These are phyloP conservation scores for Rhynchosporium agropyri DNA, from an alignment of 2,329 filamentous ascomycete genomes.

Conservation along the genomic window DNA sequence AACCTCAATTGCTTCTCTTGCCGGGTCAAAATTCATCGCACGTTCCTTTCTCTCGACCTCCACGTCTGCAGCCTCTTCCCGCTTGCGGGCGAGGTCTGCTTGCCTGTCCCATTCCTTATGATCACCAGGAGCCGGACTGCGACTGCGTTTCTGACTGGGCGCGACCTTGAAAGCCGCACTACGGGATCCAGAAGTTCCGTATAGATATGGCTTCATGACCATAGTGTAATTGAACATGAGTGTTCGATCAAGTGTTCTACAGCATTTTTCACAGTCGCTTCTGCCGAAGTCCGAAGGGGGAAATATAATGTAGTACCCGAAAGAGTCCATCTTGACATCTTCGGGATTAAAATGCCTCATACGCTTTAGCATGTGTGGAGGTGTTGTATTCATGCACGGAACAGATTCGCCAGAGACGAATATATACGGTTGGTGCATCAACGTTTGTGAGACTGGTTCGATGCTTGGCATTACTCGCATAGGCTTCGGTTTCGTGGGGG, in stretches of 20 bases:
- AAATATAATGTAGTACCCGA: slow-evolving; percentile 92
- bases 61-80: slow-evolving; percentile 78
- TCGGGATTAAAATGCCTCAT: slow-evolving; percentile 81
- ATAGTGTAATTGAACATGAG: slow-evolving; percentile 91
- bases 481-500: slow-evolving; percentile 49
- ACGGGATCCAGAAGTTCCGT: slow-evolving; percentile 35
- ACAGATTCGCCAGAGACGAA: slow-evolving; percentile 88
- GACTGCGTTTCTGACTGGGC: slow-evolving; percentile 42
- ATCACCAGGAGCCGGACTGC: slow-evolving; percentile 46
- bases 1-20: slow-evolving; percentile 76
- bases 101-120: slow-evolving; percentile 60
- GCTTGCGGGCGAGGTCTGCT: slow-evolving; percentile 66
- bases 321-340: slow-evolving; percentile 79
- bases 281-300: slow-evolving; percentile 75
- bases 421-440: slow-evolving; percentile 83
- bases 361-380: slow-evolving; percentile 87
- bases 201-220: slow-evolving; percentile 77
- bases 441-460: slow-evolving; percentile 63
- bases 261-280: slow-evolving; percentile 80
- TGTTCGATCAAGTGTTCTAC: slow-evolving; percentile 74
- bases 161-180: slow-evolving; percentile 26
- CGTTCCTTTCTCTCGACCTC: slow-evolving; percentile 90
- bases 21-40: slow-evolving; percentile 88
- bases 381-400: slow-evolving; percentile 80
- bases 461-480: slow-evolving; percentile 59